These are phyloP conservation scores for Ustilago bromivora DNA, from an alignment of 1,284 basidiomycete species.

Conservation along the genomic window DNA sequence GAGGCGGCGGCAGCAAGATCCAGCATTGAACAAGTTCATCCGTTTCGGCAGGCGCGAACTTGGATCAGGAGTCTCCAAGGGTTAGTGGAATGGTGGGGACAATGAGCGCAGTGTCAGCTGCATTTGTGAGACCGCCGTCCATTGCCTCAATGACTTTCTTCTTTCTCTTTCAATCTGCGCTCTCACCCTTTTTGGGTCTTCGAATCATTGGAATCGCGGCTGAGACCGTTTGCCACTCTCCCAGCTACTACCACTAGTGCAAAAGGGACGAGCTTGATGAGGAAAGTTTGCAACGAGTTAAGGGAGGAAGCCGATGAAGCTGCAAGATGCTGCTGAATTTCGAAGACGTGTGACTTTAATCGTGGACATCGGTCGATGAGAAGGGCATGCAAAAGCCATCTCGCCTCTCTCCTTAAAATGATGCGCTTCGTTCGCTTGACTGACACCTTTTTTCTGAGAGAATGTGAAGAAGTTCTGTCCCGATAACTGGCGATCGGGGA, in stretches of 20 bases:
- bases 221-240: no score
- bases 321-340: constrained; percentile 5
- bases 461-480: no score
- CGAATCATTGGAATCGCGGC: background rate
- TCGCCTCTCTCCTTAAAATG: background rate
- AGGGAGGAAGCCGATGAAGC: background rate
- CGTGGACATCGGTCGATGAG: constrained; percentile 24
- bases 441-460: background rate
- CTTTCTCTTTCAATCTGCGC: background rate
- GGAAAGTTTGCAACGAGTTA: background rate
- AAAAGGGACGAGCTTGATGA: background rate
- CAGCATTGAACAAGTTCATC: constrained; percentile 1
- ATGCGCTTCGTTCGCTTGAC: background rate
- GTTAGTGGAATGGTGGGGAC: background rate
- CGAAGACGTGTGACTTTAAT: constrained; percentile 10
- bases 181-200: background rate
- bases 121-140: background rate
- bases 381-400: constrained; percentile 10
- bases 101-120: background rate
- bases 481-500: no score
- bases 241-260: no score
- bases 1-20: background rate
- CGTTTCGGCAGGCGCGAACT: background rate
- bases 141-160: background rate
- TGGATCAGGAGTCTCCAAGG: background rate